phyloP scores from a whole-genome alignment of 225 moss, liverwort and hornwort species.

The Physcomitrium patens region DNA sequence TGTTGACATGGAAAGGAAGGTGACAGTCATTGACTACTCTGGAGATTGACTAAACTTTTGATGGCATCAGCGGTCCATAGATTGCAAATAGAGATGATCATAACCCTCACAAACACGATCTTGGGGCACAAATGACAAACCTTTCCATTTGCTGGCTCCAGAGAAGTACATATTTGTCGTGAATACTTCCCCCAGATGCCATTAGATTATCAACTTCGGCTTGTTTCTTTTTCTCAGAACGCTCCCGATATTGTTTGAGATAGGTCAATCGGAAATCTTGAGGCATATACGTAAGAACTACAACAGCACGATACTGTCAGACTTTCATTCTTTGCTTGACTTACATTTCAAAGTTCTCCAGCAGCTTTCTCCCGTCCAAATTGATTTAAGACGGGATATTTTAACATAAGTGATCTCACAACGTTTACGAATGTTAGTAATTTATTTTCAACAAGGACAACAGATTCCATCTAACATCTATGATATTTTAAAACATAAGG shows the following conservation, averaged over 20 bases:
- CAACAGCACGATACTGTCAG: constrained; percentile 33
- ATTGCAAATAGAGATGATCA: neutral
- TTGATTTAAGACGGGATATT: neutral
- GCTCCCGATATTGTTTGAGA: constrained; percentile 90
- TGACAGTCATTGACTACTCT: neutral
- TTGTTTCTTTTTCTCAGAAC: constrained; percentile 87
- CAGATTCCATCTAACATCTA: neutral
- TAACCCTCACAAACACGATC: neutral
- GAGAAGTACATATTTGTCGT: constrained; percentile 84
- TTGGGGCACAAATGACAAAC: constrained; percentile 34
- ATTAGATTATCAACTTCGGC: constrained; percentile 81
- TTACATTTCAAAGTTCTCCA: constrained; percentile 1
- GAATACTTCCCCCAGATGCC: constrained; percentile 74
- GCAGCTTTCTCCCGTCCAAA: constrained; percentile 11
- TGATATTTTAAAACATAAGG: neutral
- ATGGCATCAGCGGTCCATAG: neutral
- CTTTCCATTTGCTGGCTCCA: constrained; percentile 99
- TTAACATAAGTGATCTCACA: neutral
- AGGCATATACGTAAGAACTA: constrained; percentile 99
- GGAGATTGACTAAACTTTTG: neutral
- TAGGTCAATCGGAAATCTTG: constrained; percentile 88
- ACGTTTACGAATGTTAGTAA: constrained; percentile 2
- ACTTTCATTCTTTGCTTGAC: constrained; percentile 9
- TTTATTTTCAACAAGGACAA: constrained; percentile 1
- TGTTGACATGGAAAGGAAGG: constrained; percentile 16